Percentiles rank a stretch among this genome's conserved stretches.
Evolutionary conservation across 306 rosid species (phyloP).

Genomic region (Malus orientalis): DNA sequence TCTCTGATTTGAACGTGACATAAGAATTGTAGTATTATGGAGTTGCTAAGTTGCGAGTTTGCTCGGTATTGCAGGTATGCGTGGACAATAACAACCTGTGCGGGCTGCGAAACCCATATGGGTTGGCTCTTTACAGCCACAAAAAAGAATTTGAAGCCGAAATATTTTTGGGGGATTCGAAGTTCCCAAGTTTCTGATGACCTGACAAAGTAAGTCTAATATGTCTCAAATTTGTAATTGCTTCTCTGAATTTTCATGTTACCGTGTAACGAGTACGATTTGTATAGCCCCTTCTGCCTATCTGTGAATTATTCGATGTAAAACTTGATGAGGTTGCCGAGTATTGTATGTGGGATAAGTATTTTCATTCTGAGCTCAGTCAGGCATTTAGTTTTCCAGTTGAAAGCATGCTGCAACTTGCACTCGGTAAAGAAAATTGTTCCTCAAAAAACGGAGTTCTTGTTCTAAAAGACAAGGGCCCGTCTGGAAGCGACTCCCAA

Average conservation of each 20-base stretch:
- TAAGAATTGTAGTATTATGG: background rate
- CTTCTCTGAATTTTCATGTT: background rate
- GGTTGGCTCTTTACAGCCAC: constrained; percentile 93
- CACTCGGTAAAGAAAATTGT: too few species aligned
- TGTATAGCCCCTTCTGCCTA: constrained; percentile 4
- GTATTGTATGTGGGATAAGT: background rate
- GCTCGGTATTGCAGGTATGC: constrained; percentile 57
- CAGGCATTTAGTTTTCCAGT: background rate
- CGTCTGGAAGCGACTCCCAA: too few species aligned
- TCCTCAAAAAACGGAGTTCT: too few species aligned
- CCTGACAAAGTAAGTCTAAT: background rate
- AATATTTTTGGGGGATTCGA: constrained; percentile 78
- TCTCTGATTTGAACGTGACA: background rate
- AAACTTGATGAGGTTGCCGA: background rate
- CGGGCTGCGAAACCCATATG: constrained; percentile 59
- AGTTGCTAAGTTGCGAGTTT: constrained; percentile 19
- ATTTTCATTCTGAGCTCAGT: background rate
- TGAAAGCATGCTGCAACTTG: background rate
- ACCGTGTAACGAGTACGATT: background rate
- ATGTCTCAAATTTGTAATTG: background rate
- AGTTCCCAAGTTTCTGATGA: constrained; percentile 68
- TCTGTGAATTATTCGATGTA: background rate
- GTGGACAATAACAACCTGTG: constrained; percentile 69
- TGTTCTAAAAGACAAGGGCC: too few species aligned
- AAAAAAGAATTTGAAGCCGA: constrained; percentile 56